Percentiles rank a stretch among this genome's conserved stretches.
These are phyloP conservation scores for Drechslera avenae DNA, from an alignment of 2,329 filamentous ascomycete genomes.

Conservation along the genomic window DNA sequence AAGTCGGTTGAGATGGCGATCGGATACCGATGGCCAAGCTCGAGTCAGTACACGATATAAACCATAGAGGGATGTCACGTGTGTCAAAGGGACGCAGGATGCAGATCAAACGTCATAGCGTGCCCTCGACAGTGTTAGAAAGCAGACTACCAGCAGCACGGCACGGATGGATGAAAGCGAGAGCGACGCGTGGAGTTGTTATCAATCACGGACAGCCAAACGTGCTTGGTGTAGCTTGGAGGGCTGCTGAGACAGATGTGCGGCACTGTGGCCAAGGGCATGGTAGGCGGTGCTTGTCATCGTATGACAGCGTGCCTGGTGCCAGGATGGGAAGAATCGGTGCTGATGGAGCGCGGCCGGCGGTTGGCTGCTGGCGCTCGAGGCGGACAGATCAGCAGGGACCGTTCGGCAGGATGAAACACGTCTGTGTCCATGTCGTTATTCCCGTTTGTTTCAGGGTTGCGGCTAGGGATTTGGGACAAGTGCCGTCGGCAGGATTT, in stretches of 20 bases:
- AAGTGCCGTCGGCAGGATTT: slow-evolving; percentile 4
- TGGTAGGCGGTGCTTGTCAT: slow-evolving; percentile 5
- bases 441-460: slow-evolving; percentile 29
- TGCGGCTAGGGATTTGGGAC: slow-evolving; percentile 10
- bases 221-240: not conserved
- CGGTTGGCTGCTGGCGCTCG: slow-evolving; percentile 11
- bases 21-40: too few relatives aligned
- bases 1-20: too few relatives aligned
- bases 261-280: slow-evolving; percentile 5
- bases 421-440: slow-evolving; percentile 20
- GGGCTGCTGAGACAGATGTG: slow-evolving; percentile 13
- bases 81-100: not conserved
- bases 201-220: slow-evolving; percentile 1
- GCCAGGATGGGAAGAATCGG: slow-evolving; percentile 1
- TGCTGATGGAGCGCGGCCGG: slow-evolving; percentile 11
- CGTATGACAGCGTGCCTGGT: slow-evolving; percentile 11
- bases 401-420: slow-evolving; percentile 31
- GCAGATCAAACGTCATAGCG: slow-evolving; percentile 8
- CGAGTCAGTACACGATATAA: too few relatives aligned
- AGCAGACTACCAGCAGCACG: not conserved
- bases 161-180: not conserved
- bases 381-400: slow-evolving; percentile 22
- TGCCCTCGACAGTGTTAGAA: not conserved
- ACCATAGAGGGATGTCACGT: too few relatives aligned
- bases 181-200: not conserved